phyloP scores from a whole-genome alignment of 2,329 filamentous ascomycete species.

The Corynespora cassiicola region DNA sequence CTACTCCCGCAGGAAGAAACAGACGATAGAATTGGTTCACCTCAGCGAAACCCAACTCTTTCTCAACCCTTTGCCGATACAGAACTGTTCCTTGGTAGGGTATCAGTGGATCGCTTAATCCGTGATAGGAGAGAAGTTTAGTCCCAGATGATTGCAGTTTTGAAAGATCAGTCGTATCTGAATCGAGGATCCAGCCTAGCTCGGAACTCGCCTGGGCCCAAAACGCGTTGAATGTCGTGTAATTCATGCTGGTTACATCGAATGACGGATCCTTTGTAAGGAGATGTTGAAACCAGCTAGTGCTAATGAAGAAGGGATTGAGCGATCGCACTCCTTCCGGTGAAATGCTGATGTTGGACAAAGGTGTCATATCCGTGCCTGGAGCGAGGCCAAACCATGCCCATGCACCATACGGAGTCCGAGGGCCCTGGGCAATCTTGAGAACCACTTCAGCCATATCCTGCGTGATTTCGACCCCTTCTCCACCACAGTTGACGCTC shows the following conservation, averaged over 20 bases:
- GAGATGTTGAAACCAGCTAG: constrained; percentile 24
- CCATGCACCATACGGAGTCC: constrained; percentile 10
- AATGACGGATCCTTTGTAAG: constrained; percentile 19
- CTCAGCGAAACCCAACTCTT: constrained; percentile 27
- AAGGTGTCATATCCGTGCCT: constrained; percentile 16
- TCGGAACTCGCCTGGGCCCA: constrained; percentile 8
- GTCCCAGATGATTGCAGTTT: constrained; percentile 25
- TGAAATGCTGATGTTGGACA: constrained; percentile 19
- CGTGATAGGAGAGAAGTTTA: constrained; percentile 38
- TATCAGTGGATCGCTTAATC: constrained; percentile 31
- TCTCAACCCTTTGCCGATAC: constrained; percentile 30
- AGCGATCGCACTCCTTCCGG: constrained; percentile 23
- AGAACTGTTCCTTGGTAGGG: constrained; percentile 29
- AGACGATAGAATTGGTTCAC: constrained; percentile 26
- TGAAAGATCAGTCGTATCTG: constrained; percentile 30
- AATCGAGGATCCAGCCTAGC: constrained; percentile 8
- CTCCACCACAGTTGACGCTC: constrained; percentile 14
- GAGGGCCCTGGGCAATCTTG: constrained; percentile 24
- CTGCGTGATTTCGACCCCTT: constrained; percentile 20
- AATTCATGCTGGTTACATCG: constrained; percentile 21
- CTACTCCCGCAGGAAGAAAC: constrained; percentile 16
- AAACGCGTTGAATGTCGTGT: constrained; percentile 5
- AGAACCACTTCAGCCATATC: constrained; percentile 27
- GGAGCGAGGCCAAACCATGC: constrained; percentile 18
- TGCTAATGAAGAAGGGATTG: constrained; percentile 20